phyloP scores from a whole-genome alignment of 495 filamentous ascomycete species.

The Hyaloscypha variabilis region DNA sequence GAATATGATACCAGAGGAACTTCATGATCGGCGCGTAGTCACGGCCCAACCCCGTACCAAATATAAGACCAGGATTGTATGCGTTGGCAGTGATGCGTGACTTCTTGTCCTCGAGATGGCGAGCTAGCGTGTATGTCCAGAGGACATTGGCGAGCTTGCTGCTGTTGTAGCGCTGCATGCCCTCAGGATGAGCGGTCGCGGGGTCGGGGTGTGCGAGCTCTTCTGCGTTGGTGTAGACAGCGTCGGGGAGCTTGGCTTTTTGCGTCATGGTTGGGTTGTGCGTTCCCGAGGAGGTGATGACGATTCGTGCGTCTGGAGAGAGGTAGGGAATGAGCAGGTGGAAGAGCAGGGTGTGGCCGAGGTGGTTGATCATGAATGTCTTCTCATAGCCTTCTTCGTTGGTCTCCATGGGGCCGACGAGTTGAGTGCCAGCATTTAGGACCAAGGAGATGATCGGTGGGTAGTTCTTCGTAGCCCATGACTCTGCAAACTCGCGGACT shows the following conservation, averaged over 20 bases:
- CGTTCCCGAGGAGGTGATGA: constrained; percentile 38
- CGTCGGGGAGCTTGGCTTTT: no score
- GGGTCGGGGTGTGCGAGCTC: no score
- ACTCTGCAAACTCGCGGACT: constrained; percentile 40
- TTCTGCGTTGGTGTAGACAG: no score
- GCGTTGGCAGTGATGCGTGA: constrained; percentile 39
- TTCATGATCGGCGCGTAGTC: constrained; percentile 34
- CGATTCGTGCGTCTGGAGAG: constrained; percentile 50
- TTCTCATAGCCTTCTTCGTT: constrained; percentile 44
- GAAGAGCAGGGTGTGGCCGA: constrained; percentile 52
- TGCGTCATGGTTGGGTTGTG: constrained; percentile 39
- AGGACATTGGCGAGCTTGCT: constrained; percentile 30
- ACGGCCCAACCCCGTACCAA: constrained; percentile 46
- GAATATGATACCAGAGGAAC: constrained; percentile 23
- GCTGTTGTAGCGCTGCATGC: constrained; percentile 36
- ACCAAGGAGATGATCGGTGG: constrained; percentile 45
- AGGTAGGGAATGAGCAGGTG: constrained; percentile 49
- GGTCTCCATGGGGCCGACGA: constrained; percentile 37
- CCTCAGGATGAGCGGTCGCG: constrained; percentile 10
- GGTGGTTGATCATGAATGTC: constrained; percentile 38
- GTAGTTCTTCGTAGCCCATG: constrained; percentile 37
- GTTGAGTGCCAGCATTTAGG: constrained; percentile 49
- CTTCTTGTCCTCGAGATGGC: constrained; percentile 32
- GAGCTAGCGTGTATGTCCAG: constrained; percentile 45
- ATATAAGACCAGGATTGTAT: constrained; percentile 51